Conservation (phyloP, 1,139 yeast genomes). For the Diutina neorugosa region DNA sequence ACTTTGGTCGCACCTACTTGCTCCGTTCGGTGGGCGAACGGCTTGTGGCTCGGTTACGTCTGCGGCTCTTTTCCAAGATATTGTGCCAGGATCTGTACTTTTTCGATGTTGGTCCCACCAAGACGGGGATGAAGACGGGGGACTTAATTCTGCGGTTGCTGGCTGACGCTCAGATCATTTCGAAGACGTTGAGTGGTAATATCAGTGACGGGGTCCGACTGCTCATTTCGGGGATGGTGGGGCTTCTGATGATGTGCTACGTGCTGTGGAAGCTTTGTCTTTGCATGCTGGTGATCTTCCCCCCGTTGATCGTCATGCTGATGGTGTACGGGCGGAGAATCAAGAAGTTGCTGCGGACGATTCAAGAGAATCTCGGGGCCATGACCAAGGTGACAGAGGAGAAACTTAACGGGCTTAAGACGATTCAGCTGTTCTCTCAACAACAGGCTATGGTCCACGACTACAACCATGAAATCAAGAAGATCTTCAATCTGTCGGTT, state of each 20-base stretch:
- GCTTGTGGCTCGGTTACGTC: slow-evolving; percentile 70
- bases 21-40: slow-evolving; percentile 76
- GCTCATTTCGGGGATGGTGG: slow-evolving; percentile 65
- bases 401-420: slow-evolving; percentile 72
- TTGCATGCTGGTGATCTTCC: slow-evolving; percentile 65
- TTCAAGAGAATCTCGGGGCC: slow-evolving; percentile 80
- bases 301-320: slow-evolving; percentile 70
- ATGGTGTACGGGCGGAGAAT: slow-evolving; percentile 71
- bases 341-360: slow-evolving; percentile 57
- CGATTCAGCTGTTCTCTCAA: slow-evolving; percentile 84
- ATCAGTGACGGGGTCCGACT: slow-evolving; percentile 86
- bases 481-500: slow-evolving; percentile 63
- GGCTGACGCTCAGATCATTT: slow-evolving; percentile 82
- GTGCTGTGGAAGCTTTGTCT: slow-evolving; percentile 74
- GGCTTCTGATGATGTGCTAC: slow-evolving; percentile 76
- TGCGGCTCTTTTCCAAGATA: slow-evolving; percentile 64
- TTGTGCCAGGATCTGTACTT: slow-evolving; percentile 84
- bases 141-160: slow-evolving; percentile 83
- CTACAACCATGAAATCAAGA: slow-evolving; percentile 55
- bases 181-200: slow-evolving; percentile 79
- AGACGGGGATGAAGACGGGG: slow-evolving; percentile 60
- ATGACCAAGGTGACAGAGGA: slow-evolving; percentile 88
- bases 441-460: slow-evolving; percentile 43
- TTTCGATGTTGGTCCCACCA: slow-evolving; percentile 62
- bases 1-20: slow-evolving; percentile 67